These are phyloP conservation scores for Candida schatavii DNA, from an alignment of 805 yeast genomes.

Conservation along the genomic window DNA sequence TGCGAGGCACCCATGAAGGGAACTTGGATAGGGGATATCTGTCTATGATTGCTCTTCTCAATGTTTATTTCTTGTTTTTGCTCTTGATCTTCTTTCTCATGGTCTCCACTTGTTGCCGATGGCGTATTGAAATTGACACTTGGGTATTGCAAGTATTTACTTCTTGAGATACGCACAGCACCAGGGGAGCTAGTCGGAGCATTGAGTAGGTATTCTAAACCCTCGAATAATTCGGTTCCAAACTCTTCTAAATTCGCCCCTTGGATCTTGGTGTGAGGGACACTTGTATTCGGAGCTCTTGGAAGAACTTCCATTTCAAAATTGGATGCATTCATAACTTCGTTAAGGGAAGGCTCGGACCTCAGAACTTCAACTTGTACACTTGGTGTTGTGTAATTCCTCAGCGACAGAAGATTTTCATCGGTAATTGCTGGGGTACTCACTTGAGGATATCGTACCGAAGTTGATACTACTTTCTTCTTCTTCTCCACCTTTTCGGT, in stretches of 20 bases:
- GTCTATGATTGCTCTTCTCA: too few species aligned
- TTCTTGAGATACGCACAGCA: background rate
- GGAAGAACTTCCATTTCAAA: background rate
- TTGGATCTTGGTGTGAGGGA: slow-evolving; percentile 1
- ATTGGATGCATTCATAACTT: background rate
- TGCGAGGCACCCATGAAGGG: too few species aligned
- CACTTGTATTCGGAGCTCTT: slow-evolving; percentile 4
- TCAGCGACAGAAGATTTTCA: background rate
- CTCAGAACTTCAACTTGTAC: background rate
- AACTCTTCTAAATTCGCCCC: slow-evolving; percentile 20
- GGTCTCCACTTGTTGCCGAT: background rate
- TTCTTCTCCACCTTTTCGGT: background rate
- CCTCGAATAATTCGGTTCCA: slow-evolving; percentile 23
- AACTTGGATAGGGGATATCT: too few species aligned
- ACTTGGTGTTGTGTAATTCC: background rate
- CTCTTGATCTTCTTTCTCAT: background rate
- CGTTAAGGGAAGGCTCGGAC: background rate
- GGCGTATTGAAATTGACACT: background rate
- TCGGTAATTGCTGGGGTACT: background rate
- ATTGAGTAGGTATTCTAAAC: slow-evolving; percentile 20
- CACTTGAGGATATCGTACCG: background rate
- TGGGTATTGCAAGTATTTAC: background rate
- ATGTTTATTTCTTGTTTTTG: background rate
- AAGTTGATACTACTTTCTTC: too few species aligned
- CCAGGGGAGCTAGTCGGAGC: slow-evolving; percentile 6